A percentile compares a stretch with the other conserved stretches of the same genome.
Evolutionary conservation across 345 rosid species (phyloP).

Genomic region (Sonneratia caseolaris): DNA sequence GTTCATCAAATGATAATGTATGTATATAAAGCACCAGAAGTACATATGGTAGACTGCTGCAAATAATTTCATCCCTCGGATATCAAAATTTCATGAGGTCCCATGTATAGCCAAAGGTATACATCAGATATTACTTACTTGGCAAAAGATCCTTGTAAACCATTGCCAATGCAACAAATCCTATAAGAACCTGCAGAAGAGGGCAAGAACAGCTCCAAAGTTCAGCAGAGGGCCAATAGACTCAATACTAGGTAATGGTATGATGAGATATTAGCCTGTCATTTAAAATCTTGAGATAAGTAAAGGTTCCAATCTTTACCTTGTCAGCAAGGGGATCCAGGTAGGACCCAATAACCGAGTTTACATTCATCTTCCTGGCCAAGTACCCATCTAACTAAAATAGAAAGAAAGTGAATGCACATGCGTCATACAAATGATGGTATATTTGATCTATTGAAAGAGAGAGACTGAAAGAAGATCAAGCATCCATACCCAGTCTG

Average conservation of each 20-base stretch:
- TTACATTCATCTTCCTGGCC: slow-evolving; percentile 81
- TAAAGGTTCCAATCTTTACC: slow-evolving; percentile 26
- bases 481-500: slow-evolving; percentile 60
- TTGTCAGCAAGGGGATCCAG: slow-evolving; percentile 98
- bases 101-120: neutral
- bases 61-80: neutral
- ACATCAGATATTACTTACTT: slow-evolving; percentile 35
- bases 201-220: neutral
- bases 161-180: slow-evolving; percentile 85
- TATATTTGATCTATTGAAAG: neutral
- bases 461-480: neutral
- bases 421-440: neutral
- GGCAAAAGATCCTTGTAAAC: slow-evolving; percentile 72
- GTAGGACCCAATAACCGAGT: slow-evolving; percentile 94
- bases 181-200: slow-evolving; percentile 68
- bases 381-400: slow-evolving; percentile 77
- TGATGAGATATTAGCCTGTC: neutral
- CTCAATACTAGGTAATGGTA: neutral
- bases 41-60: neutral
- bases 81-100: neutral
- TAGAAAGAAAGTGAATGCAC: neutral
- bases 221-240: neutral
- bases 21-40: neutral
- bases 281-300: neutral
- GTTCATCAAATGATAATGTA: neutral